Evolutionary conservation across 2,329 filamentous ascomycete species (phyloP), one percentile per base, ranked within the genome.

Genomic region (Dactylellina sp.): DNA sequence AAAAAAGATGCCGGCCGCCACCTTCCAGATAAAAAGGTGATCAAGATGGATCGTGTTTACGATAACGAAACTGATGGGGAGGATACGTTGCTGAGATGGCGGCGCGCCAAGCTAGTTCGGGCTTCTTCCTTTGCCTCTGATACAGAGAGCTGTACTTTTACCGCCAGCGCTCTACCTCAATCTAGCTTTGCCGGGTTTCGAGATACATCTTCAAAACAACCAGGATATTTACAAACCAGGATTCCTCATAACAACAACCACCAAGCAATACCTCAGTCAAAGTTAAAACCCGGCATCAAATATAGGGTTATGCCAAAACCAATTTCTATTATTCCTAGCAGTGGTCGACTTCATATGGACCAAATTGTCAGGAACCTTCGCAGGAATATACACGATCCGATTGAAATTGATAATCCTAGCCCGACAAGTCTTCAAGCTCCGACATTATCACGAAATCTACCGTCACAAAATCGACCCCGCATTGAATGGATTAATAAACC

Each of bases 11-110:
- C 35, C 20, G 70, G 70, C 1, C 47, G 70, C 2, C 70, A 74
- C 9, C 20, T 66, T 12, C 70, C 70, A 16, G 55, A 74, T 50
- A 46, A 49, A 16, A 74, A 74, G 25, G 49, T 74, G 1, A 42
- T 74, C 14, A 60, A 66, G 37, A 61, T 74, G 18, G 70, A 74
- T 42, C 40, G 18, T 0, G n/a, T 66, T 44, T 49, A 49, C 9
- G 70, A 74, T 24, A 49, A 74, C 20, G 70, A 74, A 46, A 74
- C 70, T 32, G 70, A 74, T n/a, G 49, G 47, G 7, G 70, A 74
- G 24, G 70, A 74, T 46, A 74, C 70, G 2, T 32, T 74, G 22
- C 16, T 47, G 3, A 28, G 24, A 25, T 74, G 70, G 70, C 65
- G 40, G 24, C 40, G 47, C 7, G 55, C 20, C 44, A 61, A 66